phyloP scores from a whole-genome alignment of 2,329 filamentous ascomycete species.

The Botrytis pseudocinerea region DNA sequence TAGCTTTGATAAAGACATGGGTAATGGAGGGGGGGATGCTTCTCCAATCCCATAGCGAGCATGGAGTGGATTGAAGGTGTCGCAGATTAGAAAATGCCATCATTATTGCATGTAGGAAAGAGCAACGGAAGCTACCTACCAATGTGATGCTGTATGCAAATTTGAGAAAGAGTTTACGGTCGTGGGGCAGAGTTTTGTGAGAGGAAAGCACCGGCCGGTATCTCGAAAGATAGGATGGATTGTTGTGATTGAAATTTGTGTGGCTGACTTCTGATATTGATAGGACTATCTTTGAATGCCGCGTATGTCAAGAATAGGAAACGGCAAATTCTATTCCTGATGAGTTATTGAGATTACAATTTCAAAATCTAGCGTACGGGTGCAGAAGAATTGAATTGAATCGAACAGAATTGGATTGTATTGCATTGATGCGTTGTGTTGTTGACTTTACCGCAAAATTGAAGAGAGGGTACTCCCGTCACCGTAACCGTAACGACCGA shows the following conservation, averaged over 20 bases:
- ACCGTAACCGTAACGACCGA: slow-evolving; percentile 20
- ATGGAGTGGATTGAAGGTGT: slow-evolving; percentile 29
- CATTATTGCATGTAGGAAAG: slow-evolving; percentile 4
- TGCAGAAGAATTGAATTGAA: background rate
- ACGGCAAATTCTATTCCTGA: background rate
- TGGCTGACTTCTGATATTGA: background rate
- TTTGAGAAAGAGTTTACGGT: slow-evolving; percentile 20
- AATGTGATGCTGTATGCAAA: slow-evolving; percentile 14
- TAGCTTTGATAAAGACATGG: slow-evolving; percentile 32
- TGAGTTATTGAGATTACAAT: background rate
- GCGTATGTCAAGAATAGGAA: background rate
- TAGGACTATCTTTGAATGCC: background rate
- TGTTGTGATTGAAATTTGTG: background rate
- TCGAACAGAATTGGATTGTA: background rate
- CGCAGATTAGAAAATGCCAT: background rate
- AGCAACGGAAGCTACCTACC: slow-evolving; percentile 18
- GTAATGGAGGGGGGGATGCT: slow-evolving; percentile 25
- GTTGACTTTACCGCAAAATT: slow-evolving; percentile 18
- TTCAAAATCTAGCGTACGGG: background rate
- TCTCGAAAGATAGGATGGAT: background rate
- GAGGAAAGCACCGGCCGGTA: background rate
- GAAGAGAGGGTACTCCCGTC: background rate
- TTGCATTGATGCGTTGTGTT: slow-evolving; percentile 13
- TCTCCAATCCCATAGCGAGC: slow-evolving; percentile 28
- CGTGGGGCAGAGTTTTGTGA: slow-evolving; percentile 17